Evolutionary conservation across 169 alveolate species (phyloP), one percentile per base, ranked within the genome.

Genomic region (Eimeria maxima): DNA sequence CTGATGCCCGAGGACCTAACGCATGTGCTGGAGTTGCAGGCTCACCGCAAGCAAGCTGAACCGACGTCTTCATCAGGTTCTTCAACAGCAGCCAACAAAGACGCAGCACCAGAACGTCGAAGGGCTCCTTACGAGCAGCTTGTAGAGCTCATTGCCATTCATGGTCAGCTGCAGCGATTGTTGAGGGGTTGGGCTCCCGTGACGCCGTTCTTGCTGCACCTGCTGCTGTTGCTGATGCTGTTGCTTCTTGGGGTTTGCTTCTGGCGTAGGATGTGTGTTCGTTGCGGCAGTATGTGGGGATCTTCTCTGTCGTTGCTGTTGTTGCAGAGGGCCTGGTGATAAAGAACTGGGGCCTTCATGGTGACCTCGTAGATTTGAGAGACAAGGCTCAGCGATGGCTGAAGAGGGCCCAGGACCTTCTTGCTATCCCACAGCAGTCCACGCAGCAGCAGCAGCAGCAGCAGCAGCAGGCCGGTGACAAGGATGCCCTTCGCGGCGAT

Each of bases 381-480:
- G 96, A 93, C 88, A 93, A 93, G 89, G 96, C 96, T 3, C 91
- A 57, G 86, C 93, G 96, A n/a, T 93, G 96, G 96, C 80, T 93
- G 93, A 93, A 93, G 96, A 88, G 96, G 76, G 96, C 96, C 42
- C 65, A 63, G 84, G 96, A 93, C 33, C 88, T 93, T 24, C 90
- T 93, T 53, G 93, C 93, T 80, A 76, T 88, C 11, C 88, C 90
- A 57, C 95, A 65, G 86, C 95, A 65, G 74, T 27, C 55, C 27
- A 42, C 38, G 95, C 57, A 22, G 33, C 38, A 22, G 95, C 95
- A 44, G 95, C 95, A 89, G 94, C 76, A 88, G 86, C 94, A 42
- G 94, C 94, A 83, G 74, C 92, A 84, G 92, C 55, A 60, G 20
- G 55, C 38, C 42, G 57, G 55, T 24, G 69, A 53, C 42, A 33